Percentiles rank a stretch among this genome's conserved stretches.
These are phyloP conservation scores for Hymenoscyphus linearis DNA, from an alignment of 2,329 filamentous ascomycete species.

Conservation along the genomic window DNA sequence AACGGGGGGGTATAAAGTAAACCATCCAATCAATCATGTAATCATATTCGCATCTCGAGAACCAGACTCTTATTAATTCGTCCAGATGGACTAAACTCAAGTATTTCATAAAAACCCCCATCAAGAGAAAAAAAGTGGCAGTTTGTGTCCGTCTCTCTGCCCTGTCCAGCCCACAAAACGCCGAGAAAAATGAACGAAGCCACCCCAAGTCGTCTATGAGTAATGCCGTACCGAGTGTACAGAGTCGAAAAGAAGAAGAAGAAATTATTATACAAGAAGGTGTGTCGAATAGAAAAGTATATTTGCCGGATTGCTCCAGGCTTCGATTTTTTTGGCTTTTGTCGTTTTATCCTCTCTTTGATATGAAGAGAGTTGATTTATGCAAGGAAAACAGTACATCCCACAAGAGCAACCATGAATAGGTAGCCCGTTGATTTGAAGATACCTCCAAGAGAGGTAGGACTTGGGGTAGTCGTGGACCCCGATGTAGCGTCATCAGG, in stretches of 20 bases:
- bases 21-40: no score
- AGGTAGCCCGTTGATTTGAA: conserved; percentile 22
- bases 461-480: conserved; percentile 27
- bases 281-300: background rate
- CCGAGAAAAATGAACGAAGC: background rate
- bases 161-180: no score
- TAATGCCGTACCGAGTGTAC: background rate
- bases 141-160: no score
- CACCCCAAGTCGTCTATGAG: background rate
- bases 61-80: no score
- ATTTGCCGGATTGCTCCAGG: background rate
- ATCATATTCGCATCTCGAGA: no score
- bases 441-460: background rate
- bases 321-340: background rate
- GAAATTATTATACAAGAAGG: background rate
- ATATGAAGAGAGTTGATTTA: background rate
- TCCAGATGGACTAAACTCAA: no score
- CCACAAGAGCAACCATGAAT: conserved; percentile 29
- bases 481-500: conserved; percentile 33
- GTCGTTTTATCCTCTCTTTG: background rate
- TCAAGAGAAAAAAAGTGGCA: no score
- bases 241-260: background rate
- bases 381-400: conserved; percentile 17
- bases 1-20: no score
- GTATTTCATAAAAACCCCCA: no score